Evolutionary conservation across 2,329 filamentous ascomycete species (phyloP).

Genomic region (Madurella fahalii): DNA sequence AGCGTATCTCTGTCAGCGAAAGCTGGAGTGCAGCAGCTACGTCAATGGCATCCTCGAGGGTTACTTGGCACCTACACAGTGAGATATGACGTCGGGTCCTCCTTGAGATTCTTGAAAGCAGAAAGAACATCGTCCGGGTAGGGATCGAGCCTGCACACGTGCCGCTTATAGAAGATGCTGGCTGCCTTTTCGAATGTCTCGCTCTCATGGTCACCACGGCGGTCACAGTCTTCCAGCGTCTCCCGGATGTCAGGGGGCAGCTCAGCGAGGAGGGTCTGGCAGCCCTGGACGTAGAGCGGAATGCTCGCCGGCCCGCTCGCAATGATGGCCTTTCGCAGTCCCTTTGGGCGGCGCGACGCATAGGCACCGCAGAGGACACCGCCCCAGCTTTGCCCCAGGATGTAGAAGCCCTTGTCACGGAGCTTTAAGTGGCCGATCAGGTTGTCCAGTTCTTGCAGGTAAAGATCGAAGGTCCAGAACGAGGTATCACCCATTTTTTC

Average conservation of each 20-base stretch:
- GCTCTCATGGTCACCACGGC: conserved; percentile 22
- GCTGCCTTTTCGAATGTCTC: conserved; percentile 20
- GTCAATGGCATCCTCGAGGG: no score
- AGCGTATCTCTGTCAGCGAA: background rate
- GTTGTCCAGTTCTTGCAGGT: conserved; percentile 8
- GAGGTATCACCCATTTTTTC: background rate
- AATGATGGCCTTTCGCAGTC: conserved; percentile 24
- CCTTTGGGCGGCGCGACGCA: conserved; percentile 14
- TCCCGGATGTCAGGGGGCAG: conserved; percentile 21
- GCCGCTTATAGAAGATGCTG: conserved; percentile 16
- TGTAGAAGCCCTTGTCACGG: background rate
- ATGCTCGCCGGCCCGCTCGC: conserved; percentile 26
- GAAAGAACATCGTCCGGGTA: conserved; percentile 20
- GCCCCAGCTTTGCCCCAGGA: conserved; percentile 6
- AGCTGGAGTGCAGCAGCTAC: no score
- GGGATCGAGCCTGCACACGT: conserved; percentile 24
- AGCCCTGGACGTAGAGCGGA: conserved; percentile 21
- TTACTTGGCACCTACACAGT: conserved; percentile 23
- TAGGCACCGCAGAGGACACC: conserved; percentile 18
- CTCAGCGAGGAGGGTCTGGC: conserved; percentile 16
- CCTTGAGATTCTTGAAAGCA: conserved; percentile 21
- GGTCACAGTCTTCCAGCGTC: conserved; percentile 21
- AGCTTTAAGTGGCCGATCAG: conserved; percentile 1
- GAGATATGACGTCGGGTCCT: conserved; percentile 23
- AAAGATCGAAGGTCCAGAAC: conserved; percentile 8